Evolutionary conservation across 2,329 filamentous ascomycete species (phyloP).

Genomic region (Alternaria hordeiaustralica): DNA sequence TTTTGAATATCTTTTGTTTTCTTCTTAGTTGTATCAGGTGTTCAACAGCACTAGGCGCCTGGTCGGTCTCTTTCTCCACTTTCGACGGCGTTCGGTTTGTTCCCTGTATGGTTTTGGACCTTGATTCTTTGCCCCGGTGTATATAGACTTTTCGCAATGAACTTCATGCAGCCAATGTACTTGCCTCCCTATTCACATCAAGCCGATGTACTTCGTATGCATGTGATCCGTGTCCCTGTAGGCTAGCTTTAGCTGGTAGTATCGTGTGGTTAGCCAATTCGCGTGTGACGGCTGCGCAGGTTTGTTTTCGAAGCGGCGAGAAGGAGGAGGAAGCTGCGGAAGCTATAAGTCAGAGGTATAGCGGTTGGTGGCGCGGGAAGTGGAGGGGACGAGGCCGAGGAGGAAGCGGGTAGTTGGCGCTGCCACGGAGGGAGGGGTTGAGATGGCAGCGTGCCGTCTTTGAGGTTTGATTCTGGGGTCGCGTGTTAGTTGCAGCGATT

Average conservation of each 20-base stretch:
- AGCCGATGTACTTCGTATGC: constrained; percentile 26
- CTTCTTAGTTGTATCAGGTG: not conserved
- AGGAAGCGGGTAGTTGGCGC: constrained; percentile 21
- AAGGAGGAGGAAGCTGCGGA: constrained; percentile 34
- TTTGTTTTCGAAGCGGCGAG: constrained; percentile 24
- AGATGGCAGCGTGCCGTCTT: constrained; percentile 25
- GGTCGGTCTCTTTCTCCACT: not conserved
- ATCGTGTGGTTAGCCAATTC: constrained; percentile 31
- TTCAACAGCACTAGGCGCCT: not conserved
- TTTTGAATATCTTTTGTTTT: not conserved
- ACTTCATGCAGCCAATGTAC: not conserved
- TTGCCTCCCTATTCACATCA: constrained; percentile 12
- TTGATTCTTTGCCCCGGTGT: not conserved
- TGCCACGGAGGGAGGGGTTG: constrained; percentile 23
- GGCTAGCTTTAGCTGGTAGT: constrained; percentile 30
- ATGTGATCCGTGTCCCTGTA: constrained; percentile 35
- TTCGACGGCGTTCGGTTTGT: not conserved
- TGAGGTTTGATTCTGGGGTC: constrained; percentile 4
- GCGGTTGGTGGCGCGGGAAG: constrained; percentile 12
- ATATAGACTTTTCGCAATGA: not conserved
- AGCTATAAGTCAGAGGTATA: constrained; percentile 26
- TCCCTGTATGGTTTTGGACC: not conserved
- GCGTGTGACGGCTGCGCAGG: constrained; percentile 33
- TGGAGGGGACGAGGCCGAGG: not conserved
- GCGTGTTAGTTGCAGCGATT: not conserved